These are phyloP conservation scores for Hanseniaspora jakobsenii DNA, from an alignment of 805 yeast genomes.

Conservation along the genomic window DNA sequence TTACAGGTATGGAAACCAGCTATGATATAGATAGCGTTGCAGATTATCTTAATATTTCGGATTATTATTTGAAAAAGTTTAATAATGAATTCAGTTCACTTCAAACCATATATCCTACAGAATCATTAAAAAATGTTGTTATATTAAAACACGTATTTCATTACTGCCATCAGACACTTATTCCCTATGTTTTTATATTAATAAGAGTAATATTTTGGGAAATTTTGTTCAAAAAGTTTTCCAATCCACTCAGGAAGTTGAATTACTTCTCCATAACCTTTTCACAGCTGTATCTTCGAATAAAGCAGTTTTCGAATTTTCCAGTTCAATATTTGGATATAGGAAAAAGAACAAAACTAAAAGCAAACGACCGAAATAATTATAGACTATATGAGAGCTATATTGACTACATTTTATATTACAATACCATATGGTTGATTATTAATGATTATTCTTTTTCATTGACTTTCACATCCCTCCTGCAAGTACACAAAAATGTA, in stretches of 20 bases:
- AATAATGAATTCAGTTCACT: constrained; percentile 17
- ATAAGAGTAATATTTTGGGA: constrained; percentile 3
- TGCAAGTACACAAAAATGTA: constrained; percentile 31
- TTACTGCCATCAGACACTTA: background rate
- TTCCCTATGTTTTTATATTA: constrained; percentile 8
- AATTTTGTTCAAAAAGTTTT: background rate
- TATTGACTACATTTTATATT: constrained; percentile 61
- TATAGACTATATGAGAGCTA: constrained; percentile 29
- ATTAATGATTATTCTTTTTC: constrained; percentile 76
- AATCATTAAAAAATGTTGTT: constrained; percentile 2
- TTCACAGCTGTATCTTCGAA: constrained; percentile 65
- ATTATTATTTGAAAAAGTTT: constrained; percentile 20
- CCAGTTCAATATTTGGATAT: constrained; percentile 67
- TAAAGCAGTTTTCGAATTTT: constrained; percentile 62
- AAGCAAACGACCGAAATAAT: background rate
- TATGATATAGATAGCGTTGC: constrained; percentile 11
- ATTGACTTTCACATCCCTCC: constrained; percentile 38
- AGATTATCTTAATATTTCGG: constrained; percentile 21
- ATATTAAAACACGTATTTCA: constrained; percentile 9
- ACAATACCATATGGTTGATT: constrained; percentile 80
- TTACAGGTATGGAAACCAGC: background rate
- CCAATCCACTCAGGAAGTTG: constrained; percentile 25
- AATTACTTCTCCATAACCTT: constrained; percentile 44
- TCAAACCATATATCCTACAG: constrained; percentile 15
- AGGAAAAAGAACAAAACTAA: constrained; percentile 18